Percentiles rank a stretch among this genome's conserved stretches.
Evolutionary conservation across 805 yeast species (phyloP).

Genomic region (Kodamaea restingae): DNA sequence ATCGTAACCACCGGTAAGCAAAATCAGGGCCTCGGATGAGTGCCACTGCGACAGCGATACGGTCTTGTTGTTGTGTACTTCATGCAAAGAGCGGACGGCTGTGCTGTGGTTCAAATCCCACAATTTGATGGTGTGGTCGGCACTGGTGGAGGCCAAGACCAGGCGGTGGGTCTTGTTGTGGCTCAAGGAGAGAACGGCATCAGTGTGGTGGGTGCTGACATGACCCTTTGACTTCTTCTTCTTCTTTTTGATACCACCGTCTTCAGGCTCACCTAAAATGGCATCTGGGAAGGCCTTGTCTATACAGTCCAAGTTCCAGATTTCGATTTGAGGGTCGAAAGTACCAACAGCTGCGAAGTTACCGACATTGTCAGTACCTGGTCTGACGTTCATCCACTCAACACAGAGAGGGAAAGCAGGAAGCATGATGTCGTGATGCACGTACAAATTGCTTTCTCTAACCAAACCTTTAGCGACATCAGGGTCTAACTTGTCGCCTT

Average conservation of each 20-base stretch:
- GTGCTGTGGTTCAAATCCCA: constrained; percentile 82
- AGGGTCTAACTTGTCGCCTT: constrained; percentile 62
- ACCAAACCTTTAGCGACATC: constrained; percentile 70
- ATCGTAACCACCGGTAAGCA: constrained; percentile 93
- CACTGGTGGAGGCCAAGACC: constrained; percentile 89
- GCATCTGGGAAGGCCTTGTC: constrained; percentile 95
- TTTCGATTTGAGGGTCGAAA: constrained; percentile 94
- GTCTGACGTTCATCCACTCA: constrained; percentile 85
- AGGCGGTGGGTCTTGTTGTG: constrained; percentile 80
- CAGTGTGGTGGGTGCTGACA: constrained; percentile 78
- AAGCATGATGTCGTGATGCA: constrained; percentile 94
- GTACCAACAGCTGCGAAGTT: constrained; percentile 97
- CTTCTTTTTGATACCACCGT: constrained; percentile 39
- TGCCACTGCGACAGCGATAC: constrained; percentile 92
- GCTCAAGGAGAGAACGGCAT: constrained; percentile 84
- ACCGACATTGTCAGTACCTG: constrained; percentile 54
- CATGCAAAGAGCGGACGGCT: constrained; percentile 73
- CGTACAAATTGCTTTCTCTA: constrained; percentile 75
- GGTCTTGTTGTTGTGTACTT: constrained; percentile 70
- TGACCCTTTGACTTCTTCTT: constrained; percentile 47
- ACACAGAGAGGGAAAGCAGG: constrained; percentile 96
- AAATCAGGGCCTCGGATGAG: constrained; percentile 54
- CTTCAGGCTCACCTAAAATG: constrained; percentile 75
- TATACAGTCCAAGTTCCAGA: constrained; percentile 90
- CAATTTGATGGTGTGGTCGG: constrained; percentile 88